These are phyloP conservation scores for Penicillium expansum DNA, from an alignment of 2,329 filamentous ascomycete genomes.

Conservation along the genomic window DNA sequence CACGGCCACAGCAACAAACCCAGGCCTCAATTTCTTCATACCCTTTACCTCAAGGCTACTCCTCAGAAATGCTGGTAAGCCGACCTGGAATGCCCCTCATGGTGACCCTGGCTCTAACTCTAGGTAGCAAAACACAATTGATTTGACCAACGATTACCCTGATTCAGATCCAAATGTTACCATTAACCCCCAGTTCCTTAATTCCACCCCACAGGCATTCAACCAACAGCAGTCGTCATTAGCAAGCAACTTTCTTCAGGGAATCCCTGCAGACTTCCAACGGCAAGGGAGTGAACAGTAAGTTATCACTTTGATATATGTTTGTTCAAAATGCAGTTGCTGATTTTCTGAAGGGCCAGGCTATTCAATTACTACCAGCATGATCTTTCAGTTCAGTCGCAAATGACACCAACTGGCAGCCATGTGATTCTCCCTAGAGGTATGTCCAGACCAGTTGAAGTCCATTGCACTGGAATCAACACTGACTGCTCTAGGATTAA, in stretches of 20 bases:
- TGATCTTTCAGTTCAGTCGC: slow-evolving; percentile 26
- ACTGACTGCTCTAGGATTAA: not conserved
- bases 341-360: slow-evolving; percentile 7
- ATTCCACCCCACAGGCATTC: slow-evolving; percentile 22
- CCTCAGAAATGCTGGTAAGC: slow-evolving; percentile 27
- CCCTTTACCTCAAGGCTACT: slow-evolving; percentile 26
- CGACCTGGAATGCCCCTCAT: not conserved
- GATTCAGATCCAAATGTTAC: slow-evolving; percentile 27
- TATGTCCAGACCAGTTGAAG: not conserved
- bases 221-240: slow-evolving; percentile 24
- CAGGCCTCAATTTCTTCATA: slow-evolving; percentile 28
- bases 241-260: slow-evolving; percentile 30
- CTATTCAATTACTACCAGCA: slow-evolving; percentile 31
- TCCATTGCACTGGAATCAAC: not conserved
- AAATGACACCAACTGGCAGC: slow-evolving; percentile 8
- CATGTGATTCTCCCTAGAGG: not conserved
- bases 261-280: slow-evolving; percentile 28
- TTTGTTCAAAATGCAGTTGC: not conserved
- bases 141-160: slow-evolving; percentile 33
- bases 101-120: slow-evolving; percentile 12
- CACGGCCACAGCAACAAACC: slow-evolving; percentile 19
- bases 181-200: slow-evolving; percentile 43
- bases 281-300: slow-evolving; percentile 30
- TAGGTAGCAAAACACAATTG: slow-evolving; percentile 27
- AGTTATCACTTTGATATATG: not conserved